Conservation (phyloP, 1,139 yeast species). For the Kurtzmaniella quercitrusa region DNA sequence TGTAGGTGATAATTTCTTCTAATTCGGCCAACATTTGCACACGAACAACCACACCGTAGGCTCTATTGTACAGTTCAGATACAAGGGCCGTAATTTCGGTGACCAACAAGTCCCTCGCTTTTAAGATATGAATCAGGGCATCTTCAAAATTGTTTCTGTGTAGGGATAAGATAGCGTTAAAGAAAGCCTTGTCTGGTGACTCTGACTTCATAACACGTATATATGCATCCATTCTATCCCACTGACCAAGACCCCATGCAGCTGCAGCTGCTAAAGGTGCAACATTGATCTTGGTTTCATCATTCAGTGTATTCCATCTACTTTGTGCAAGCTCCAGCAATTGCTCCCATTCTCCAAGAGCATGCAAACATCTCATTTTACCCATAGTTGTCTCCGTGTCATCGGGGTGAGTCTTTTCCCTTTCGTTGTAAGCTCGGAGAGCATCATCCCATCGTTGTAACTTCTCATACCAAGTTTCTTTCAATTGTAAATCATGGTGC, state of each 20-base stretch:
- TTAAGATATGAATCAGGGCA: conserved; percentile 72
- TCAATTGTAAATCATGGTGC: conserved; percentile 86
- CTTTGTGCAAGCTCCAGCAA: conserved; percentile 80
- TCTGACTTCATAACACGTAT: conserved; percentile 86
- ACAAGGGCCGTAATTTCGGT: conserved; percentile 94
- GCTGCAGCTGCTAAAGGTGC: conserved; percentile 99
- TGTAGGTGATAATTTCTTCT: conserved; percentile 90
- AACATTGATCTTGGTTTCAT: conserved; percentile 75
- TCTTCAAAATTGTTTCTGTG: conserved; percentile 85
- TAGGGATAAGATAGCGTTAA: conserved; percentile 80
- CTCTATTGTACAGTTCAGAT: conserved; percentile 94
- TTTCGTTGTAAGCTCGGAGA: conserved; percentile 75
- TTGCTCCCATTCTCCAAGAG: conserved; percentile 97
- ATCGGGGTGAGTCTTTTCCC: conserved; percentile 55
- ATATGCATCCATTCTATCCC: conserved; percentile 95
- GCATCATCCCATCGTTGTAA: conserved; percentile 99
- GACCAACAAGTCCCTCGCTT: conserved; percentile 84
- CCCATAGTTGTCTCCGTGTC: conserved; percentile 89
- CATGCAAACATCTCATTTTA: conserved; percentile 95
- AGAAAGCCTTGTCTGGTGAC: conserved; percentile 92
- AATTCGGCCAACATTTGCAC: conserved; percentile 96
- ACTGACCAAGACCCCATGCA: conserved; percentile 97
- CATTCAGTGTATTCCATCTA: conserved; percentile 74
- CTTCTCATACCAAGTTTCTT: conserved; percentile 97
- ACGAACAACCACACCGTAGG: conserved; percentile 93